Conservation (phyloP, 129 eudicot species). For the Flaveria robusta region DNA sequence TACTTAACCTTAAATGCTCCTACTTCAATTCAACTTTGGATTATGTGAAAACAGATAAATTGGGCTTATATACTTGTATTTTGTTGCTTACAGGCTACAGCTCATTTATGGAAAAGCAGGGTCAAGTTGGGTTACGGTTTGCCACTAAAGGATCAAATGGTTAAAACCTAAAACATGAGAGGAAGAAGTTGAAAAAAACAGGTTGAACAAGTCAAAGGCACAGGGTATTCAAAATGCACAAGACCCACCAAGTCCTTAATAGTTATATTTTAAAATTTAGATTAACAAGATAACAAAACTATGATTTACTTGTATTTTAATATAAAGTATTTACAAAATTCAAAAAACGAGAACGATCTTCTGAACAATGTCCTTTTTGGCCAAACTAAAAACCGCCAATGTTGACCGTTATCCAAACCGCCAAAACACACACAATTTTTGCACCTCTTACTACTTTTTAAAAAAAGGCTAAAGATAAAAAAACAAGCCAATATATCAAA, state of each 20-base stretch:
- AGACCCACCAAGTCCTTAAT: neutral
- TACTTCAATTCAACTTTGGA: neutral
- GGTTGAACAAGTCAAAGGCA: no score
- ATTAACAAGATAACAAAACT: neutral
- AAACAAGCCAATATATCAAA: neutral
- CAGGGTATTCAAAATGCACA: no score
- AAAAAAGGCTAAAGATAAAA: neutral
- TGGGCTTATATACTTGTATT: no score
- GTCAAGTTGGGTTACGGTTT: neutral
- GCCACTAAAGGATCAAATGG: neutral
- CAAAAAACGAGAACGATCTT: neutral
- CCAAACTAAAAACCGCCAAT: neutral
- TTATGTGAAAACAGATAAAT: neutral
- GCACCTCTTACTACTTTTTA: neutral
- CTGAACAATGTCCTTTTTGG: neutral
- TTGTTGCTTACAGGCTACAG: no score
- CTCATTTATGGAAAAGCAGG: neutral
- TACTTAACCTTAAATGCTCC: neutral
- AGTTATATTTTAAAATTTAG: neutral
- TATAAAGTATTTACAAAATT: neutral
- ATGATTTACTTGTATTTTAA: neutral
- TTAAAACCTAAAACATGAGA: no score
- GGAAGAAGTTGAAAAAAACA: no score
- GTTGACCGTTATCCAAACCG: neutral
- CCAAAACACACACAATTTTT: neutral